Evolutionary conservation across 345 rosid species (phyloP).

Genomic region (Anacardium occidentale): DNA sequence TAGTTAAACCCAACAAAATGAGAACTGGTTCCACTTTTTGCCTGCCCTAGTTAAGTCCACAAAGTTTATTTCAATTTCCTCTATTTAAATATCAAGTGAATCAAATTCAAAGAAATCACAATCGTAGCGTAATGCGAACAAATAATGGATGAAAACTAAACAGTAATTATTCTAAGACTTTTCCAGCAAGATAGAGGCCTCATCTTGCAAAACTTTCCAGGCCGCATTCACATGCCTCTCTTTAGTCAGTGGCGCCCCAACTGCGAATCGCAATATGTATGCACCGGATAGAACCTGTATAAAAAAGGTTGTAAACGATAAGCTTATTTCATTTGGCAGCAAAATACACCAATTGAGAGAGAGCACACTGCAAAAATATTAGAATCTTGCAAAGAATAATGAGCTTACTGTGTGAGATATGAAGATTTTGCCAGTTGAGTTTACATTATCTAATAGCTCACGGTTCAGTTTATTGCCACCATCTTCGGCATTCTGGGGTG

Average conservation of each 20-base stretch:
- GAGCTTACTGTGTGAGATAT: constrained; percentile 77
- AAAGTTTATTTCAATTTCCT: too few species aligned
- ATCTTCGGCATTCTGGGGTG: constrained; percentile 34
- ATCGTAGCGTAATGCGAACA: neutral
- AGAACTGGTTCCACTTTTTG: too few species aligned
- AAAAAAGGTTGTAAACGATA: neutral
- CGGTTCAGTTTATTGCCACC: constrained; percentile 53
- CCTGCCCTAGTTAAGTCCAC: too few species aligned
- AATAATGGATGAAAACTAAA: neutral
- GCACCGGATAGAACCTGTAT: constrained; percentile 64
- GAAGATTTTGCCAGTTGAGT: constrained; percentile 73
- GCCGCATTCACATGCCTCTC: constrained; percentile 77
- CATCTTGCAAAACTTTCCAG: constrained; percentile 66
- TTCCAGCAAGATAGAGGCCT: constrained; percentile 53
- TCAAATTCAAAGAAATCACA: neutral
- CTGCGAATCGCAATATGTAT: constrained; percentile 63
- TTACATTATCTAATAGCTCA: constrained; percentile 66
- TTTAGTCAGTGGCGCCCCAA: constrained; percentile 89
- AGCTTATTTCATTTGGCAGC: neutral
- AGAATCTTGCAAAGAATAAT: neutral
- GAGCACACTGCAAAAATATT: neutral
- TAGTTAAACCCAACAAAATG: too few species aligned
- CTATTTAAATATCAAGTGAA: too few species aligned
- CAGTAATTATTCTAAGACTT: constrained; percentile 10
- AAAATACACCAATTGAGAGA: neutral